Conservation (phyloP, 768 basidiomycete species). For the Psilocybe subaeruginosa region DNA sequence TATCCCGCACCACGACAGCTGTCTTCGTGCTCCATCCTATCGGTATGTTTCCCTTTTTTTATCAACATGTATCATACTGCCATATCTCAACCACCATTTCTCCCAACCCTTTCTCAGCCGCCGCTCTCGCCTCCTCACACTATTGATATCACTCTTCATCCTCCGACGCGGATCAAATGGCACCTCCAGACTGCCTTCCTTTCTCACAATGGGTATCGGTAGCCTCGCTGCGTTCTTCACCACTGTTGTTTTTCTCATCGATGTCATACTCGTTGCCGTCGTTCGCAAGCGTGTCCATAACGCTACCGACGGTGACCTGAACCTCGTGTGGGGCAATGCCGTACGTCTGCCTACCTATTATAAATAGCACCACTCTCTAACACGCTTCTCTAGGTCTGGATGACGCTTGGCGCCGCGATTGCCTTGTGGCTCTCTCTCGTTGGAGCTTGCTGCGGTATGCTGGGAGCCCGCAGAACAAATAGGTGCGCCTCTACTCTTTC, state of each 20-base stretch:
- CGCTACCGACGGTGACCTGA: constrained; percentile 41
- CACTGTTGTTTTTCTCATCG: constrained; percentile 55
- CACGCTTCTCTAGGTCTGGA: constrained; percentile 45
- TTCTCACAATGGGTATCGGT: constrained; percentile 39
- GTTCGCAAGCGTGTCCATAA: constrained; percentile 44
- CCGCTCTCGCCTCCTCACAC: constrained; percentile 50
- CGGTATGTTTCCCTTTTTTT: constrained; percentile 31
- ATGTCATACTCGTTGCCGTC: constrained; percentile 51
- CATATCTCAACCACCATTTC: constrained; percentile 2
- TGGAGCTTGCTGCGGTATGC: constrained; percentile 37
- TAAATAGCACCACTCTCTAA: constrained; percentile 3
- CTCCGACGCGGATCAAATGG: constrained; percentile 40
- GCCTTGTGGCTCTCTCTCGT: constrained; percentile 49
- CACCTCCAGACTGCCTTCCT: constrained; percentile 38
- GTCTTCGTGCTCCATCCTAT: constrained; percentile 59
- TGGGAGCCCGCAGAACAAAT: constrained; percentile 20
- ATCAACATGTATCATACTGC: constrained; percentile 4
- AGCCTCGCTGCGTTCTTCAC: constrained; percentile 46
- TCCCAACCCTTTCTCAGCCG: constrained; percentile 34
- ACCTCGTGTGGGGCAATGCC: constrained; percentile 52
- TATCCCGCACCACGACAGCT: constrained; percentile 48
- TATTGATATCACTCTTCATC: constrained; percentile 49
- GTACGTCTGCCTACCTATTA: constrained; percentile 30
- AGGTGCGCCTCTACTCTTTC: constrained; percentile 17
- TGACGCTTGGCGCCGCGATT: constrained; percentile 53